Evolutionary conservation across 2,329 filamentous ascomycete genomes (phyloP), one percentile per base, ranked within the genome.

Genomic region (Claviceps citrina): DNA sequence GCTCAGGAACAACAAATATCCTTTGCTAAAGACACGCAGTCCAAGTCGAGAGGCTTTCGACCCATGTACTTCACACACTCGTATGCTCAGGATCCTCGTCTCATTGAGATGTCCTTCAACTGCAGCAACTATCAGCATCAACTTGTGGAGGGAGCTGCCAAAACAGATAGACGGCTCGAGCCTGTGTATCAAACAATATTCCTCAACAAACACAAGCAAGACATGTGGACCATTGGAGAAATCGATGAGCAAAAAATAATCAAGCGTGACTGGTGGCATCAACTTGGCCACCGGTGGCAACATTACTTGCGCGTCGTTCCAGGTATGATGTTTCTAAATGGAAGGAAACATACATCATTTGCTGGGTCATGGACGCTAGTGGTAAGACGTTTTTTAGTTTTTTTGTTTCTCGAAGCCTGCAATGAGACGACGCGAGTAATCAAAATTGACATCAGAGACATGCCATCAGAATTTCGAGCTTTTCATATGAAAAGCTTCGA

Each of bases 111-210:
- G 76, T 78, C 71, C 42, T 85, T 84, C 57, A 78, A 85, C 55
- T 81, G 77, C 59, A 79, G 76, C 28, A 81, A 83, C 54, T 84
- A 84, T 57, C 80, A 85, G 54, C 68, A 76, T 33, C 80, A 84
- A 52, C 80, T 85, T 46, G 73, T 74, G 1, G 54, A 55, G 16
- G 52, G 54, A 1, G 52, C 51, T 15, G 36, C 43, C 8, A 28
- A 47, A 1, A 31, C 50, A 19, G 27, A 28, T 0, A 43, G 42
- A 5, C 43, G 45, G 38, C 67, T 73, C 20, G 64, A 71, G 38
- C 78, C 82, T 49, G 70, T 84, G 13, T 84, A 81, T 54, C 79
- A 85, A 47, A 78, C 72, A 7, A 80, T 79, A 39, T 80, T 77
- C 51, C 62, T 81, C 5, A 73, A 79, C 55, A 74, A 76, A 43